Evolutionary conservation across 371 early-diverging fungal species (phyloP).

Genomic region (Capillidium heterosporum): DNA sequence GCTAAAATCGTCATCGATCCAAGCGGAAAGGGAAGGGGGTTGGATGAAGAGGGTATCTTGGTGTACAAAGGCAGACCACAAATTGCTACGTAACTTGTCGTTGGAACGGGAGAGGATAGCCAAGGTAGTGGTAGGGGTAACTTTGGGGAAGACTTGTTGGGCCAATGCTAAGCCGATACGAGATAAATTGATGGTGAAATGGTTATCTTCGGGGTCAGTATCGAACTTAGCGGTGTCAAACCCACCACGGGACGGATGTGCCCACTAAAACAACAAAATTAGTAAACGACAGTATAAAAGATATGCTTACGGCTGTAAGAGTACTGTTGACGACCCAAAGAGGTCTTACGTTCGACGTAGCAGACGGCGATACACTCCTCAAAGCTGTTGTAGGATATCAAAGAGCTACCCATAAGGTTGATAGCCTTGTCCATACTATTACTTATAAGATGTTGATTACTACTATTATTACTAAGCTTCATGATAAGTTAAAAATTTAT

Average conservation of each 20-base stretch:
- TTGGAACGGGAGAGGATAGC: not conserved
- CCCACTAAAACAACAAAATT: not conserved
- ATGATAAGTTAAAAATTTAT: no score
- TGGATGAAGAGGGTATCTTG: not conserved
- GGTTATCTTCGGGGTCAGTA: not conserved
- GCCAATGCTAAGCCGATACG: not conserved
- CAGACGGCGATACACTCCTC: not conserved
- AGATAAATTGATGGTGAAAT: not conserved
- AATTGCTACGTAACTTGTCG: not conserved
- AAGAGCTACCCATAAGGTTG: no score
- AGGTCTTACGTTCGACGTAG: not conserved
- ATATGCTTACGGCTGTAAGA: constrained; percentile 1
- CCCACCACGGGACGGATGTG: constrained; percentile 3
- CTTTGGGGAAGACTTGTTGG: not conserved
- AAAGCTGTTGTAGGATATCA: no score
- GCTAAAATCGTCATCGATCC: not conserved
- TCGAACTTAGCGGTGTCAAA: not conserved
- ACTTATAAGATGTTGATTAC: no score
- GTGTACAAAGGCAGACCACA: not conserved
- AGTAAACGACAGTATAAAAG: not conserved
- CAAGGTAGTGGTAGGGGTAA: not conserved
- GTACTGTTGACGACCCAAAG: not conserved
- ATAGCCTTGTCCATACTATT: no score
- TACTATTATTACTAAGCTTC: no score
- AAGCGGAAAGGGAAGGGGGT: not conserved